These are phyloP conservation scores for Nothophaeocryptopus gaeumannii DNA, from an alignment of 2,329 filamentous ascomycete species.

Conservation along the genomic window DNA sequence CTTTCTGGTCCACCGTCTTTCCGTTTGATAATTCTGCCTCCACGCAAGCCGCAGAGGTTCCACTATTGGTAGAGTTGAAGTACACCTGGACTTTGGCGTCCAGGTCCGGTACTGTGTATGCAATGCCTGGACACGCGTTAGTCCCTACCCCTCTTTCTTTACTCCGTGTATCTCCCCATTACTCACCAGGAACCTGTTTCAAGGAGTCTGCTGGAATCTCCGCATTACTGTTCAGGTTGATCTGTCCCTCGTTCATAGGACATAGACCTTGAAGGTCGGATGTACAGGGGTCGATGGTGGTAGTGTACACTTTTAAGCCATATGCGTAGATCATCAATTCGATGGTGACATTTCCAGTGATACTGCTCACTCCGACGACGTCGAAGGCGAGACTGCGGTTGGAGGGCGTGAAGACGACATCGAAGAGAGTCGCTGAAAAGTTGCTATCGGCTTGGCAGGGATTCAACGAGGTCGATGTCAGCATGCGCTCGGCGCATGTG, in stretches of 20 bases:
- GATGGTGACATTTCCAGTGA: conserved; percentile 77
- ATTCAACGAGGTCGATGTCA: conserved; percentile 80
- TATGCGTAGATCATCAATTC: conserved; percentile 77
- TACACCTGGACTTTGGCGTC: conserved; percentile 80
- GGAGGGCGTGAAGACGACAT: conserved; percentile 73
- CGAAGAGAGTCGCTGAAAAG: conserved; percentile 85
- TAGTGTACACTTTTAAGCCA: conserved; percentile 68
- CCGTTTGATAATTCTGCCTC: conserved; percentile 86
- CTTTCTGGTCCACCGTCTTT: conserved; percentile 84
- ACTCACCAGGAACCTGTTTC: conserved; percentile 63
- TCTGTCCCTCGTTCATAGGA: conserved; percentile 82
- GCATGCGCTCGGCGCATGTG: conserved; percentile 60
- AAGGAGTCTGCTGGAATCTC: conserved; percentile 57
- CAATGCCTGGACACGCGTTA: conserved; percentile 56
- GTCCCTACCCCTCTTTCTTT: neutral
- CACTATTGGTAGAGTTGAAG: conserved; percentile 68
- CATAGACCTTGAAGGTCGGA: conserved; percentile 72
- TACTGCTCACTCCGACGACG: conserved; percentile 77
- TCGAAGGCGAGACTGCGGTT: conserved; percentile 72
- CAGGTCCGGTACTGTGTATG: conserved; percentile 85
- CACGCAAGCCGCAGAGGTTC: conserved; percentile 73
- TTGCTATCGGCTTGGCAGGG: conserved; percentile 79
- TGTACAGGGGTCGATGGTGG: conserved; percentile 72
- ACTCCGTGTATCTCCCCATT: neutral
- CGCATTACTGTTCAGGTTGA: conserved; percentile 72